Percentiles rank a stretch among this genome's conserved stretches.
These are phyloP conservation scores for Coemansia sp. DNA, from an alignment of 192 early-diverging fungal genomes.

Conservation along the genomic window DNA sequence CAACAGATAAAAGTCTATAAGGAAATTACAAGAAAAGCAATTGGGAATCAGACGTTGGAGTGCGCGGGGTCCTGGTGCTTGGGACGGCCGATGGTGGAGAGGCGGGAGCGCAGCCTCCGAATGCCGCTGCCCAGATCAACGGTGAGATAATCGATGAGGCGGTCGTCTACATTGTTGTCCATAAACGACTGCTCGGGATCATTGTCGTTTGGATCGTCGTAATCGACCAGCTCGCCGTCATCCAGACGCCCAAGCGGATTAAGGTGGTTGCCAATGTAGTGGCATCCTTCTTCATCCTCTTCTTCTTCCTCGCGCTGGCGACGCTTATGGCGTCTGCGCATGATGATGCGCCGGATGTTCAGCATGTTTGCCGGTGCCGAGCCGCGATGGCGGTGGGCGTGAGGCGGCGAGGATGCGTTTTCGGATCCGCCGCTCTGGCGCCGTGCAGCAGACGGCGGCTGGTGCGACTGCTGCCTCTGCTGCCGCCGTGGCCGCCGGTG, in stretches of 20 bases:
- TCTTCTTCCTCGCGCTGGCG: not conserved
- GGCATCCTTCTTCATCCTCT: conserved; percentile 19
- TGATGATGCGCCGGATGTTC: conserved; percentile 18
- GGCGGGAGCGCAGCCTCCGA: conserved; percentile 23
- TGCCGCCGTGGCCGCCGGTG: not conserved
- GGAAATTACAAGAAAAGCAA: not conserved
- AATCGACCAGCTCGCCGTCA: conserved; percentile 52
- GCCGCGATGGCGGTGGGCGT: conserved; percentile 1
- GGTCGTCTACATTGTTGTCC: conserved; percentile 48
- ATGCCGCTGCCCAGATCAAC: conserved; percentile 31
- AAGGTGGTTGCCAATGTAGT: conserved; percentile 43
- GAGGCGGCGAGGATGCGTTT: not conserved
- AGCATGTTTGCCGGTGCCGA: conserved; percentile 2
- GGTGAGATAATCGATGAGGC: conserved; percentile 43
- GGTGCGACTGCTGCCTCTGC: not conserved
- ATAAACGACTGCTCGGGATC: conserved; percentile 41
- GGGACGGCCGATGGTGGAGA: conserved; percentile 18
- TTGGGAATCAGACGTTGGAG: not conserved
- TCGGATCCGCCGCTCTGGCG: not conserved
- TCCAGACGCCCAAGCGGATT: conserved; percentile 48
- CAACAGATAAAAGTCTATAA: not conserved
- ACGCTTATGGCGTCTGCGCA: conserved; percentile 21
- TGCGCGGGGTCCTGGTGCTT: not conserved
- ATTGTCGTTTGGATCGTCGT: conserved; percentile 46
- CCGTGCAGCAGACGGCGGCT: not conserved